phyloP scores from a whole-genome alignment of 371 early-diverging fungal species.

The Mortierella sp. region DNA sequence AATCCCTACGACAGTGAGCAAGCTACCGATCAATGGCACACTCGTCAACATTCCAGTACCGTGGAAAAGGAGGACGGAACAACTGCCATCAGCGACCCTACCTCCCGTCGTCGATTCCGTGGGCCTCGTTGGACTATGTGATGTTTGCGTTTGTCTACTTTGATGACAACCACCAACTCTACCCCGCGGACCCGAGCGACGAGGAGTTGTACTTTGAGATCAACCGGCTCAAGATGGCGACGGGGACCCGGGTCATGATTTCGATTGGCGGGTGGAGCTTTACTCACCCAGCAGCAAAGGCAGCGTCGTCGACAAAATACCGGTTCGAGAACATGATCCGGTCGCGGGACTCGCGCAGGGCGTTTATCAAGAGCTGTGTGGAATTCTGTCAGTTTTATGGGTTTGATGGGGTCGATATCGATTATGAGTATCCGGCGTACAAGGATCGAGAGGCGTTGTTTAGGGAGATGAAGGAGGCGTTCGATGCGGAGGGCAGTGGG shows the following conservation, averaged over 20 bases:
- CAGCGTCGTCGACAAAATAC: conserved; percentile 7
- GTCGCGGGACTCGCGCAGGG: not conserved
- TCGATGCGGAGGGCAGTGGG: conserved; percentile 66
- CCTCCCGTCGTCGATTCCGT: conserved; percentile 37
- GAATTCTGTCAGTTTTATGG: conserved; percentile 39
- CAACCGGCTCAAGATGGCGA: conserved; percentile 32
- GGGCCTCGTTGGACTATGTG: conserved; percentile 50
- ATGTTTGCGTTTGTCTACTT: conserved; percentile 51
- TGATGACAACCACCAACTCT: conserved; percentile 32
- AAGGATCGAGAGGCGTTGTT: conserved; percentile 71
- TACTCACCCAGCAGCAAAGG: conserved; percentile 23
- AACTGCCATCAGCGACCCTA: conserved; percentile 41
- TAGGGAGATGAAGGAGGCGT: conserved; percentile 68
- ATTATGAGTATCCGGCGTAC: conserved; percentile 89
- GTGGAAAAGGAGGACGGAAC: conserved; percentile 35
- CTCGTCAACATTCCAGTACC: conserved; percentile 40
- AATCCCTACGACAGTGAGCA: conserved; percentile 19
- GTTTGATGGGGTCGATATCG: conserved; percentile 64
- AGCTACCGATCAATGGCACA: conserved; percentile 14
- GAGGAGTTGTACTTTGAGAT: conserved; percentile 34
- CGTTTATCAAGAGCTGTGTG: conserved; percentile 40
- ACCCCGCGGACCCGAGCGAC: conserved; percentile 41
- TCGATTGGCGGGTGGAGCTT: conserved; percentile 51
- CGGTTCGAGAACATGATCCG: conserved; percentile 35
- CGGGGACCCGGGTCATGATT: conserved; percentile 41